Evolutionary conservation across 139 green algal species (phyloP).

Genomic region (Chlorella sorokiniana): DNA sequence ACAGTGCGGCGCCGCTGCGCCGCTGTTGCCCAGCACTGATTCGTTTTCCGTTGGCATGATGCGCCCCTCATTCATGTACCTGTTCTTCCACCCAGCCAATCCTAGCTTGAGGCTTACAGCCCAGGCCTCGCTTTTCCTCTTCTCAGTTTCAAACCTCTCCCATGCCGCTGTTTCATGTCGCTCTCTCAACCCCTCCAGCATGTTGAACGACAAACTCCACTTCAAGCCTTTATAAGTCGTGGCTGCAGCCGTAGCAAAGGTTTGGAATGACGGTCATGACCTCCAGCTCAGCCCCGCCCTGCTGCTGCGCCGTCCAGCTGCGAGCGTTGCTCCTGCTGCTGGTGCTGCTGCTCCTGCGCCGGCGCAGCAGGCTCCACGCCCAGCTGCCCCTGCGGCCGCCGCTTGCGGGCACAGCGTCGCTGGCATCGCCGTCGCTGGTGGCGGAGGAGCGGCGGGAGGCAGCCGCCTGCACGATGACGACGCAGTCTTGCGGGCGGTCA

Average conservation of each 20-base stretch:
- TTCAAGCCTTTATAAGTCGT: background rate
- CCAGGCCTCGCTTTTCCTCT: too few species aligned
- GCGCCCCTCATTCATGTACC: too few species aligned
- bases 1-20: too few species aligned
- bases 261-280: background rate
- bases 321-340: background rate
- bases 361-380: background rate
- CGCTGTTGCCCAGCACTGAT: too few species aligned
- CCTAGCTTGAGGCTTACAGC: too few species aligned
- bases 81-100: too few species aligned
- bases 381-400: background rate
- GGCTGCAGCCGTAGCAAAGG: background rate
- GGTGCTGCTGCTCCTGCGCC: background rate
- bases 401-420: background rate
- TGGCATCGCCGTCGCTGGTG: background rate
- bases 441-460: background rate
- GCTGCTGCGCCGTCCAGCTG: background rate
- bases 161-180: too few species aligned
- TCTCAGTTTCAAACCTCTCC: too few species aligned
- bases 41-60: too few species aligned
- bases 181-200: too few species aligned
- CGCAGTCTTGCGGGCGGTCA: background rate
- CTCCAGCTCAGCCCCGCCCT: background rate
- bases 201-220: too few species aligned
- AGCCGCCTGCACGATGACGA: background rate